Evolutionary conservation across 73 alveolate genomes (phyloP).

Genomic region (Paramecium caudatum): DNA sequence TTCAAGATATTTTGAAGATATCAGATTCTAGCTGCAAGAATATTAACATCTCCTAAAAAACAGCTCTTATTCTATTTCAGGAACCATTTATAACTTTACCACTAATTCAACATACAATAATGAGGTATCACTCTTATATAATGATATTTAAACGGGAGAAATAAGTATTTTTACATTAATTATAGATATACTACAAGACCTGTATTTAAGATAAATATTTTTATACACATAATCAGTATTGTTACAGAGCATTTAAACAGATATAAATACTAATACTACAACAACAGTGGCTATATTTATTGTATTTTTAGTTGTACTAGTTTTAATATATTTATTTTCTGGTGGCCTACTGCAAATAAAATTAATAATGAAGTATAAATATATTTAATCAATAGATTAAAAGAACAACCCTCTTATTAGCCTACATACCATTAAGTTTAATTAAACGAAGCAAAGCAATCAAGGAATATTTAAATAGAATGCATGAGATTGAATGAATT

Average conservation of each 20-base stretch:
- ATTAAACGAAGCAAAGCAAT: slow-evolving; percentile 46
- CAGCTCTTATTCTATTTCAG: not conserved
- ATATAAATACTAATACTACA: slow-evolving; percentile 38
- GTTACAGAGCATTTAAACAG: not conserved
- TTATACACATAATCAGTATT: not conserved
- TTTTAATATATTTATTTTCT: slow-evolving; percentile 16
- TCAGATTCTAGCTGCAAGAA: not conserved
- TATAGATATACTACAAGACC: slow-evolving; percentile 1
- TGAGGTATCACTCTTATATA: not conserved
- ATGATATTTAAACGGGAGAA: not conserved
- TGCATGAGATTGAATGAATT: slow-evolving; percentile 52
- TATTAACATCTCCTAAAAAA: not conserved
- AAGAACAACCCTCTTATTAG: slow-evolving; percentile 35
- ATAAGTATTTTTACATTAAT: not conserved
- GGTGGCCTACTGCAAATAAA: slow-evolving; percentile 65
- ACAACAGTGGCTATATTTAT: slow-evolving; percentile 33
- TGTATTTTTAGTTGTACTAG: slow-evolving; percentile 37
- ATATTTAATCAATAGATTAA: not conserved
- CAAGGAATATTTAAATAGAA: slow-evolving; percentile 45
- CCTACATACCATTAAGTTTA: slow-evolving; percentile 24
- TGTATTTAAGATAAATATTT: not conserved
- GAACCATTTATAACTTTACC: slow-evolving; percentile 5
- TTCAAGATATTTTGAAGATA: slow-evolving; percentile 48
- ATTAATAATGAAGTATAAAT: slow-evolving; percentile 49
- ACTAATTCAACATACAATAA: not conserved